Conservation (phyloP, 192 early-diverging fungal genomes). For the Dispira parvispora region DNA sequence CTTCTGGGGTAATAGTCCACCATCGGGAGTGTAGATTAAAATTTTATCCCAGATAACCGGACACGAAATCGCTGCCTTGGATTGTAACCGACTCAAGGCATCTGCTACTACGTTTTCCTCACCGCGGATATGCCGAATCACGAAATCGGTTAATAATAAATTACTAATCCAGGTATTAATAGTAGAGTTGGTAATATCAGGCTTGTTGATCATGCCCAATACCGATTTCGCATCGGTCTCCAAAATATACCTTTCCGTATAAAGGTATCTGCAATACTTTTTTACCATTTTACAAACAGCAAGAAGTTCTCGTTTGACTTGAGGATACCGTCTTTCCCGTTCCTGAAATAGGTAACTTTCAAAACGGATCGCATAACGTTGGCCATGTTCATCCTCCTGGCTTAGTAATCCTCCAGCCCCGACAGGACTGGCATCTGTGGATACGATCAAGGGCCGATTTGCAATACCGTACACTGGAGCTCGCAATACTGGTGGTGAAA, state of each 20-base stretch:
- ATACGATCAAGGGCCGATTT: neutral
- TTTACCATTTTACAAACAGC: constrained; percentile 4
- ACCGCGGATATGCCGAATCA: constrained; percentile 5
- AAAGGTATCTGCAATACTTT: constrained; percentile 4
- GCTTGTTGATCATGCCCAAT: constrained; percentile 9
- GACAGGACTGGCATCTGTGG: constrained; percentile 11
- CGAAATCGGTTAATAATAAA: constrained; percentile 1
- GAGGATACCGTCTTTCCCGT: constrained; percentile 5
- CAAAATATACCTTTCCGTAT: neutral
- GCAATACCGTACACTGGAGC: neutral
- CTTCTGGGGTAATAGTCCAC: neutral
- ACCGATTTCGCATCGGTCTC: constrained; percentile 4
- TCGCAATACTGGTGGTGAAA: constrained; percentile 2
- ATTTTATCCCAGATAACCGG: neutral
- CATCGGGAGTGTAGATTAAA: neutral
- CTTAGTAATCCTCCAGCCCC: constrained; percentile 9
- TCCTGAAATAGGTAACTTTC: constrained; percentile 8
- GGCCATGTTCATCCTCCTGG: neutral
- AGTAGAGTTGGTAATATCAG: constrained; percentile 7
- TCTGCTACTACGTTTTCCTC: constrained; percentile 5
- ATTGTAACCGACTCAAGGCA: neutral
- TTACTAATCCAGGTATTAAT: neutral
- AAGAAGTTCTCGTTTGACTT: constrained; percentile 11
- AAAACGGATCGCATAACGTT: neutral
- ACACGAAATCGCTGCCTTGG: neutral